Conservation (phyloP, 2,329 filamentous ascomycete species). For the Cyanodermella asteris region DNA sequence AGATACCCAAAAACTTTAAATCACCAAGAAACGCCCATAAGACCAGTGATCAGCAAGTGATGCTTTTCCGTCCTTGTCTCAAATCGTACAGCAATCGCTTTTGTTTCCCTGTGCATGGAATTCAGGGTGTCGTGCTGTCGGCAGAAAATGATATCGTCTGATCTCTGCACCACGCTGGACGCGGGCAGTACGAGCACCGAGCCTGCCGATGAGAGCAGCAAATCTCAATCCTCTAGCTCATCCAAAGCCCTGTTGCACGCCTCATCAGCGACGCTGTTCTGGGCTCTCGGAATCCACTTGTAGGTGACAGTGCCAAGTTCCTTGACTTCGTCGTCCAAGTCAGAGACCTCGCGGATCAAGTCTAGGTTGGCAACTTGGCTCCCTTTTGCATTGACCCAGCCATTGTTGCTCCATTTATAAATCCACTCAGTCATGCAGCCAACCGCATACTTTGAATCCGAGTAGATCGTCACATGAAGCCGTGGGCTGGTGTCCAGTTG, state of each 20-base stretch:
- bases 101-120: too few relatives aligned
- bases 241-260: conserved; percentile 14
- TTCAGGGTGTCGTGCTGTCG: too few relatives aligned
- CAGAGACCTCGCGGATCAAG: conserved; percentile 12
- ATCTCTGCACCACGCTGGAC: too few relatives aligned
- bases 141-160: too few relatives aligned
- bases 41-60: too few relatives aligned
- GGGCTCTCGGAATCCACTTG: conserved; percentile 14
- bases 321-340: conserved; percentile 11
- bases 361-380: conserved; percentile 15
- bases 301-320: conserved; percentile 13
- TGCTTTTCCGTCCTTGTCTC: too few relatives aligned
- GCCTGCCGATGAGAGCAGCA: too few relatives aligned
- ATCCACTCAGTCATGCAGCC: conserved; percentile 15
- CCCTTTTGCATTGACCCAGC: conserved; percentile 13
- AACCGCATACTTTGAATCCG: conserved; percentile 18
- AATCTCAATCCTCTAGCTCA: conserved; percentile 7
- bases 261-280: conserved; percentile 15
- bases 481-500: conserved; percentile 7
- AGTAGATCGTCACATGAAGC: conserved; percentile 13
- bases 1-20: too few relatives aligned
- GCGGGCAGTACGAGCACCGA: too few relatives aligned
- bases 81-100: too few relatives aligned
- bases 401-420: conserved; percentile 14
- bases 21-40: too few relatives aligned